Percentiles rank a stretch among this genome's conserved stretches.
Evolutionary conservation across 208 protist genomes (phyloP).

Genomic region (Acanthamoeba healyi): DNA sequence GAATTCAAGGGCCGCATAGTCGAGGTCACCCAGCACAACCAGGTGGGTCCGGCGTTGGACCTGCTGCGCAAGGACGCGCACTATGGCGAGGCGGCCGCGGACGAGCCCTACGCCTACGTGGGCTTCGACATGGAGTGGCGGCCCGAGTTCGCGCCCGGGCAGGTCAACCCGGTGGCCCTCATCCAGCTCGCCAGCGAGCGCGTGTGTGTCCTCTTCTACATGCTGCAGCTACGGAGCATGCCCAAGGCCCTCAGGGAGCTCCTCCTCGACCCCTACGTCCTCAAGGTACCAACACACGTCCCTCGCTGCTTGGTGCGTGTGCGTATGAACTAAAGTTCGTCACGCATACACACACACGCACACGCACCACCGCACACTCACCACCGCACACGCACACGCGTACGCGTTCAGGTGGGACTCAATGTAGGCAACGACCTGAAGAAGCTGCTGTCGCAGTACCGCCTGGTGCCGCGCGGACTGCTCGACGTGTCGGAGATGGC

Average conservation of each 20-base stretch:
- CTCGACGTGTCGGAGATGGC: not conserved
- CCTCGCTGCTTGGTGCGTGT: not conserved
- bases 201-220: conserved; percentile 26
- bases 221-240: not conserved
- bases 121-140: conserved; percentile 38
- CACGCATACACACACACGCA: too few relatives aligned
- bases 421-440: not conserved
- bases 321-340: too few relatives aligned
- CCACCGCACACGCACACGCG: too few relatives aligned
- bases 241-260: conserved; percentile 3
- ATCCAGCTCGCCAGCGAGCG: conserved; percentile 32
- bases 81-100: not conserved
- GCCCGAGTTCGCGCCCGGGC: not conserved
- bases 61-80: not conserved
- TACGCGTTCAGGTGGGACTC: not conserved
- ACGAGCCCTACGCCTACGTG: not conserved
- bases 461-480: not conserved
- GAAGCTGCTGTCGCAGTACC: not conserved
- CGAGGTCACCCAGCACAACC: not conserved
- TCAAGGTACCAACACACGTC: too few relatives aligned
- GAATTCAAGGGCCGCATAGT: not conserved
- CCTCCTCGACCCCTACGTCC: not conserved
- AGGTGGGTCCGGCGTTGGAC: not conserved
- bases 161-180: not conserved
- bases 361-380: too few relatives aligned